Conservation (phyloP, 164 flowering plant genomes). For the Euptelea pleiosperma region DNA sequence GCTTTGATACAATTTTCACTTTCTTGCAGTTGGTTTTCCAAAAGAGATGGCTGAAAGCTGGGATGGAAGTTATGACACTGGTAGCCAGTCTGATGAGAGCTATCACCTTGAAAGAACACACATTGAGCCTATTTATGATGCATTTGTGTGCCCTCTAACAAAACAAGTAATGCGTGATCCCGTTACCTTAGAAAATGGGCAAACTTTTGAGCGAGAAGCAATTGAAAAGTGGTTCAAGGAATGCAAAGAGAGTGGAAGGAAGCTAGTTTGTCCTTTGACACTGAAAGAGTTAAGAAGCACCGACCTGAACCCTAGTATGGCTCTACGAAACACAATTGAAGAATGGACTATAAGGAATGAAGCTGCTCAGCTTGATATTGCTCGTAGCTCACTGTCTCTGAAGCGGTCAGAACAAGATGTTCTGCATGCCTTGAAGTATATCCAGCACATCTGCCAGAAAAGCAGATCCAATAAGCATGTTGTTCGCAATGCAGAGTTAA, state of each 20-base stretch:
- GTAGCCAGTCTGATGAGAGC: conserved; percentile 80
- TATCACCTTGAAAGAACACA: conserved; percentile 58
- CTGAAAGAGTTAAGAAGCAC: conserved; percentile 59
- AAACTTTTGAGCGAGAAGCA: conserved; percentile 87
- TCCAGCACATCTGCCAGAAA: conserved; percentile 58
- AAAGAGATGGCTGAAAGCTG: conserved; percentile 62
- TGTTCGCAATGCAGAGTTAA: conserved; percentile 55
- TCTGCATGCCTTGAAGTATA: conserved; percentile 60
- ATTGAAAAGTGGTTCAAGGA: conserved; percentile 93
- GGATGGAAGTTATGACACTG: conserved; percentile 60
- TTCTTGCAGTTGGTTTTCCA: conserved; percentile 13
- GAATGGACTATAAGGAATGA: conserved; percentile 95
- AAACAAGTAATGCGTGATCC: conserved; percentile 94
- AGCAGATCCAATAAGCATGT: conserved; percentile 53
- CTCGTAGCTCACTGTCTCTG: conserved; percentile 48
- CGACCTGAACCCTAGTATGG: conserved; percentile 83
- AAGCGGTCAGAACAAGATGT: conserved; percentile 53
- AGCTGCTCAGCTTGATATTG: conserved; percentile 77
- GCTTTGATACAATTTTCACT: background rate
- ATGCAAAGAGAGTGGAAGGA: conserved; percentile 74
- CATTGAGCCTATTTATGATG: conserved; percentile 81
- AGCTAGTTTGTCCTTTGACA: conserved; percentile 79
- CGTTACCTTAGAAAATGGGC: conserved; percentile 84
- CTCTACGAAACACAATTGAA: conserved; percentile 78
- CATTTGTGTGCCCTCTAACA: conserved; percentile 90